phyloP scores from a whole-genome alignment of 1,139 yeast species.

The Debaryomyces sp. region DNA sequence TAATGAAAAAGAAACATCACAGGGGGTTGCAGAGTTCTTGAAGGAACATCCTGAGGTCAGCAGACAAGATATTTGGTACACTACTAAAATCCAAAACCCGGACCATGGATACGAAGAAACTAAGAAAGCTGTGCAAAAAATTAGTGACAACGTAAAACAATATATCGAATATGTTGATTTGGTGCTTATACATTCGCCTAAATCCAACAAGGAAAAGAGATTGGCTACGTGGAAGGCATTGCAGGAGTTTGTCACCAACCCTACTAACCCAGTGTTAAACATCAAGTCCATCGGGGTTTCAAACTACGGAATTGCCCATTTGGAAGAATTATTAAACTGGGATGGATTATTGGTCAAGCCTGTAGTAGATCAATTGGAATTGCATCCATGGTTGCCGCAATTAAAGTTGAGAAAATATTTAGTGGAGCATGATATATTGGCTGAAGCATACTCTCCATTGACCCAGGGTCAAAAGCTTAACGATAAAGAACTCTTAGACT shows the following conservation, averaged over 20 bases:
- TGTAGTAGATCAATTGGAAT: slow-evolving; percentile 47
- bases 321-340: slow-evolving; percentile 40
- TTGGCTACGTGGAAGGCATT: slow-evolving; percentile 44
- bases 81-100: slow-evolving; percentile 64
- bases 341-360: slow-evolving; percentile 40
- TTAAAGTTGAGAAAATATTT: slow-evolving; percentile 40
- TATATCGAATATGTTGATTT: slow-evolving; percentile 51
- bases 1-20: slow-evolving; percentile 51
- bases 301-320: slow-evolving; percentile 38
- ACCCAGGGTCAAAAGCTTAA: slow-evolving; percentile 59
- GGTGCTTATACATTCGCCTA: slow-evolving; percentile 40
- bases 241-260: slow-evolving; percentile 36
- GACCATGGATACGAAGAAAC: slow-evolving; percentile 65
- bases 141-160: slow-evolving; percentile 32
- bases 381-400: slow-evolving; percentile 51
- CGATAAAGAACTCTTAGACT: slow-evolving; percentile 48
- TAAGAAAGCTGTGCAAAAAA: slow-evolving; percentile 50
- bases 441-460: slow-evolving; percentile 74
- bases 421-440: slow-evolving; percentile 42
- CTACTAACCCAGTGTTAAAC: slow-evolving; percentile 30
- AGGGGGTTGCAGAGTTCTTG: slow-evolving; percentile 44
- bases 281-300: slow-evolving; percentile 48
- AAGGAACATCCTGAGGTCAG: slow-evolving; percentile 35
- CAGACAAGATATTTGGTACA: slow-evolving; percentile 39
- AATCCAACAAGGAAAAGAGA: slow-evolving; percentile 30